A percentile compares a stretch with the other conserved stretches of the same genome.
Evolutionary conservation across 768 basidiomycete genomes (phyloP).

Genomic region (Tubosaeta sp.): DNA sequence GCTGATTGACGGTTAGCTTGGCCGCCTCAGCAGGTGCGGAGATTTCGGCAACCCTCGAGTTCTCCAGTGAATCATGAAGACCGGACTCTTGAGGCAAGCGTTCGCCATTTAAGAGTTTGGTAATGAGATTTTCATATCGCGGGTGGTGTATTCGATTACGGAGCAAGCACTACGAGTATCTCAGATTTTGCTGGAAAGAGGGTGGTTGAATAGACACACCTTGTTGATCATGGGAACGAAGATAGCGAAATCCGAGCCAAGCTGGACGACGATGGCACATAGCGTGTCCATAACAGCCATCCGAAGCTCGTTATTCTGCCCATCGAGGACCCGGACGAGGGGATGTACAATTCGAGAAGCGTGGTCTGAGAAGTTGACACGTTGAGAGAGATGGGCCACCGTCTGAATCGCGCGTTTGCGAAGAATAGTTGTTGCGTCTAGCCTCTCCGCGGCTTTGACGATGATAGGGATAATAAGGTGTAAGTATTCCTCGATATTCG

Average conservation of each 20-base stretch:
- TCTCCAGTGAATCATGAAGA: conserved; percentile 67
- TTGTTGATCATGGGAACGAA: conserved; percentile 98
- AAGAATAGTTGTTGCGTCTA: conserved; percentile 66
- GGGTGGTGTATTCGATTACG: conserved; percentile 74
- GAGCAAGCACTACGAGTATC: conserved; percentile 55
- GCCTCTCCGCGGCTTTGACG: conserved; percentile 83
- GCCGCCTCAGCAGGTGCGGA: conserved; percentile 83
- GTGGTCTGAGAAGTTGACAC: conserved; percentile 97
- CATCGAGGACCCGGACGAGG: conserved; percentile 79
- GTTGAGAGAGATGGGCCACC: conserved; percentile 82
- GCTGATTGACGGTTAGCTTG: conserved; percentile 93
- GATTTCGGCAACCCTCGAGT: conserved; percentile 60
- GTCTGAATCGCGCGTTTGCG: conserved; percentile 89
- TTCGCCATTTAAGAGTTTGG: conserved; percentile 89
- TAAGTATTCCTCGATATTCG: conserved; percentile 96
- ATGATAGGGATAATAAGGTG: conserved; percentile 96
- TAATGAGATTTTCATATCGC: conserved; percentile 83
- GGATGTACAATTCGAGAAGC: conserved; percentile 97
- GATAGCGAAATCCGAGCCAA: conserved; percentile 95
- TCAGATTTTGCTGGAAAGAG: background rate
- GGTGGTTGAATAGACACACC: conserved; percentile 36
- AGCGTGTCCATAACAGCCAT: conserved; percentile 89
- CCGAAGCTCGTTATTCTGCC: conserved; percentile 71
- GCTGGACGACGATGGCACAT: conserved; percentile 86
- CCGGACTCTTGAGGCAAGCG: conserved; percentile 82